Conservation (phyloP, 306 rosid genomes). For the Prunus dulcis region DNA sequence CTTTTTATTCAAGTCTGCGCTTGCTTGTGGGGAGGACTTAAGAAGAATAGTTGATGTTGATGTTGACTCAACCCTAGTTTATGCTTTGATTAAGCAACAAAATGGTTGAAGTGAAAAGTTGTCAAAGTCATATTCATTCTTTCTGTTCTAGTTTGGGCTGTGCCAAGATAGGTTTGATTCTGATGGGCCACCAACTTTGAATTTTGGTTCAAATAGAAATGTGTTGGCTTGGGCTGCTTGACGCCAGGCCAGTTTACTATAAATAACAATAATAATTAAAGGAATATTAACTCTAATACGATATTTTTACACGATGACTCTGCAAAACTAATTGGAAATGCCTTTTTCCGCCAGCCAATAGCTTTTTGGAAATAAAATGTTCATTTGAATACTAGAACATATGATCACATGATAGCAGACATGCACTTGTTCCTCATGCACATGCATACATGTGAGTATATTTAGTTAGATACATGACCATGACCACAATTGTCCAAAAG, state of each 20-base stretch:
- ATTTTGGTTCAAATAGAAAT: neutral
- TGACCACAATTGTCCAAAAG: slow-evolving; percentile 32
- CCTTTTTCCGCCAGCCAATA: neutral
- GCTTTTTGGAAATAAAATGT: neutral
- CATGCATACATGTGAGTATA: slow-evolving; percentile 39
- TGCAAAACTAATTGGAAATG: neutral
- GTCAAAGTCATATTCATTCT: neutral
- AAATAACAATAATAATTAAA: neutral
- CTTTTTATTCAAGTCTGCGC: too few species aligned
- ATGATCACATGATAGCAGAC: neutral
- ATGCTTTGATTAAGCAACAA: neutral
- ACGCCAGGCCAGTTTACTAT: neutral
- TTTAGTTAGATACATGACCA: slow-evolving; percentile 9
- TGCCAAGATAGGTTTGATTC: neutral
- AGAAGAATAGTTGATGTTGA: neutral
- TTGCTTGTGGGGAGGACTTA: neutral
- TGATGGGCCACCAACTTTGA: neutral
- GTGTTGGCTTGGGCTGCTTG: neutral
- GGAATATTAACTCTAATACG: neutral
- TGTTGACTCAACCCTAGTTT: neutral
- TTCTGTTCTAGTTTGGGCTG: neutral
- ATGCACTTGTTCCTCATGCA: slow-evolving; percentile 24
- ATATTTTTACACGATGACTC: too few species aligned
- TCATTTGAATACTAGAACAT: neutral
- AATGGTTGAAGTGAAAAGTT: neutral